Base-by-base conservation (phyloP, 2,329 filamentous ascomycete species). In the Chrysoporthe deuterocubensis region DNA sequence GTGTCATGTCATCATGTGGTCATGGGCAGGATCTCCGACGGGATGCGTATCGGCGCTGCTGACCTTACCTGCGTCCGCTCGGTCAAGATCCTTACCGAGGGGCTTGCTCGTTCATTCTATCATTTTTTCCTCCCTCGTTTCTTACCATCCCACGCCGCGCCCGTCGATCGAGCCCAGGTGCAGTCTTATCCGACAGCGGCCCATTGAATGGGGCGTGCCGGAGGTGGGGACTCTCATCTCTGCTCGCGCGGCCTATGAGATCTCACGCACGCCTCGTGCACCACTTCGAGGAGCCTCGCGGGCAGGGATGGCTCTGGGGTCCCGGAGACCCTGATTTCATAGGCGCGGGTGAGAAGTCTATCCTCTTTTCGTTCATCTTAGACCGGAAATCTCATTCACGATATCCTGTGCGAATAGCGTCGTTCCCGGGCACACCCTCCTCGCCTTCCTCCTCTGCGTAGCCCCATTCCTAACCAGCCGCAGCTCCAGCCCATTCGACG, bases 241-340 rank as follows among this genome's bases (percentile, higher is more conserved):
- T 63, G 26, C 50, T 43, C 26, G 40, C 42, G 43, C 54, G 40
- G 65, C 68, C 68, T 69, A 69, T 69, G 57, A 65, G 68, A 58
- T 65, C 43, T 46, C 62, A 56, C 42, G 48, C 42, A 46, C 26
- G 65, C 68, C 58, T 67, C 57, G 65, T 54, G 56, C 32, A 57
- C 59, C 21, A 34, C 37, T 6, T 32, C 32, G 42, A 54, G 54
- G 16, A 43, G 50, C 9, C 52, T 54, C 43, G 26, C 26, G 21
- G 34, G 34, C 62, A 65, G 62, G 68, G 65, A 63, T 67, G 54
- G 1, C 34, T 64, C 56, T 52, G 46, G 62, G 58, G 32, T 56
- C 18, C 46, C 44, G 13, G 32, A 26, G 26, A 50, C 14, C 67
- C 56, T 16, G 62, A 26, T 67, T 58, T 57, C 42, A 44, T 52